Conservation (phyloP, 2,329 filamentous ascomycete species). For the Phaeoacremonium minimum region DNA sequence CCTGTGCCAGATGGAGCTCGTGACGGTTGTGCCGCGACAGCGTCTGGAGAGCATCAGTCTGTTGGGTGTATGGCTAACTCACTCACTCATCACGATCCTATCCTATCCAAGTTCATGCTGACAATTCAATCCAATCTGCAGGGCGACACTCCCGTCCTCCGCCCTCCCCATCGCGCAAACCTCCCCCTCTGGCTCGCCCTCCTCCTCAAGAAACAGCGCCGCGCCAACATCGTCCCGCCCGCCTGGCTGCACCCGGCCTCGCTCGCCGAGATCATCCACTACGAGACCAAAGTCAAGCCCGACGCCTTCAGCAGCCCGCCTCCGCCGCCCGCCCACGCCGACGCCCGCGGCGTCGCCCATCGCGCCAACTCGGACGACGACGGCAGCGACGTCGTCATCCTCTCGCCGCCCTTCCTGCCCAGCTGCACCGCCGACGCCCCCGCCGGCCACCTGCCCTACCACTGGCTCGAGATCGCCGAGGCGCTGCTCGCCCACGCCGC, state of each 20-base stretch:
- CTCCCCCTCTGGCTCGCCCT: conserved; percentile 93
- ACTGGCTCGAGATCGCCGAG: conserved; percentile 91
- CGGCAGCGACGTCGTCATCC: conserved; percentile 17
- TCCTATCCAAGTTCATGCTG: conserved; percentile 6
- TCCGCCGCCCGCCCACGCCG: conserved; percentile 52
- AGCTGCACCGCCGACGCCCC: conserved; percentile 68
- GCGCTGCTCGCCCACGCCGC: conserved; percentile 79
- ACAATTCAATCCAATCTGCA: conserved; percentile 36
- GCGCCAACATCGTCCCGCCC: conserved; percentile 88
- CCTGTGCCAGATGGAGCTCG: conserved; percentile 94
- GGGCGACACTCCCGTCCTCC: conserved; percentile 73
- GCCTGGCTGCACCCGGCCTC: conserved; percentile 79
- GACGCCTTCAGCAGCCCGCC: conserved; percentile 75
- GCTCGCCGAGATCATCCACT: conserved; percentile 71
- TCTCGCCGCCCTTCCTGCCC: conserved; percentile 73
- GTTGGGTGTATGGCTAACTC: conserved; percentile 69
- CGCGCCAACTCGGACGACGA: conserved; percentile 19
- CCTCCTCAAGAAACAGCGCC: conserved; percentile 87
- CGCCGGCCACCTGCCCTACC: conserved; percentile 75
- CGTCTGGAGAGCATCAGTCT: conserved; percentile 81
- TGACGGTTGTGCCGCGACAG: conserved; percentile 89
- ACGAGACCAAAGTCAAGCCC: conserved; percentile 70
- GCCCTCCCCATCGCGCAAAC: conserved; percentile 74
- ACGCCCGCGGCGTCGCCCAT: conserved; percentile 37
- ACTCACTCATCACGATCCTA: conserved; percentile 7